Evolutionary conservation across 2,329 filamentous ascomycete genomes (phyloP).

Genomic region (Calonectria henricotiae): DNA sequence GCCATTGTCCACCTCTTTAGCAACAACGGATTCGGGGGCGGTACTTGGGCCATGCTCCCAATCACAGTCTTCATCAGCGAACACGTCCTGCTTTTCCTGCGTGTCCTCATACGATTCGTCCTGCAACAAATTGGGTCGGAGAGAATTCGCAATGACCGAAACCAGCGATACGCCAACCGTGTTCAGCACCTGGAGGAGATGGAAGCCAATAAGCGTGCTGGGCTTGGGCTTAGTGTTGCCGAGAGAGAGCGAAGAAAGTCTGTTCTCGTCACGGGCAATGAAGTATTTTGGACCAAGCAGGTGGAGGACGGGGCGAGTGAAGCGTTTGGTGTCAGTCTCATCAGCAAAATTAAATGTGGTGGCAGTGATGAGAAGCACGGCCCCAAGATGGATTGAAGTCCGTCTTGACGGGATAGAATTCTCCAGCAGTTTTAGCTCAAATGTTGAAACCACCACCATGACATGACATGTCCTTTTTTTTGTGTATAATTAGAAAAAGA

Average conservation of each 20-base stretch:
- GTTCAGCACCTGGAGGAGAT: constrained; percentile 61
- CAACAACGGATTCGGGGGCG: constrained; percentile 67
- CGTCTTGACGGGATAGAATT: not conserved
- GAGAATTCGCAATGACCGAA: constrained; percentile 60
- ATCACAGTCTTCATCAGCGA: constrained; percentile 82
- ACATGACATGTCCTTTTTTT: constrained; percentile 23
- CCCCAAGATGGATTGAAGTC: constrained; percentile 41
- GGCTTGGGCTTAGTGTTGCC: constrained; percentile 55
- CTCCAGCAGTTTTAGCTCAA: not conserved
- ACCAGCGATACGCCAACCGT: constrained; percentile 59
- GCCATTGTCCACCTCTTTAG: constrained; percentile 84
- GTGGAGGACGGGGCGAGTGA: constrained; percentile 60
- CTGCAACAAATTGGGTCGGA: constrained; percentile 61
- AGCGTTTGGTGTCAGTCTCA: constrained; percentile 56
- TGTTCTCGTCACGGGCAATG: constrained; percentile 54
- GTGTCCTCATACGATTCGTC: constrained; percentile 59
- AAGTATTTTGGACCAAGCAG: constrained; percentile 63
- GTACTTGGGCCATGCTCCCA: constrained; percentile 77
- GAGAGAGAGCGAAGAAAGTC: constrained; percentile 61
- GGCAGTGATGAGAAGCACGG: constrained; percentile 33
- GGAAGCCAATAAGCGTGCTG: constrained; percentile 58
- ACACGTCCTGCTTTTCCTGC: constrained; percentile 78
- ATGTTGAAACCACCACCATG: not conserved
- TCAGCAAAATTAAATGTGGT: constrained; percentile 53
- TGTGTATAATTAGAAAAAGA: not conserved